Evolutionary conservation across 2,329 filamentous ascomycete species (phyloP).

Genomic region (Xylaria sp.): DNA sequence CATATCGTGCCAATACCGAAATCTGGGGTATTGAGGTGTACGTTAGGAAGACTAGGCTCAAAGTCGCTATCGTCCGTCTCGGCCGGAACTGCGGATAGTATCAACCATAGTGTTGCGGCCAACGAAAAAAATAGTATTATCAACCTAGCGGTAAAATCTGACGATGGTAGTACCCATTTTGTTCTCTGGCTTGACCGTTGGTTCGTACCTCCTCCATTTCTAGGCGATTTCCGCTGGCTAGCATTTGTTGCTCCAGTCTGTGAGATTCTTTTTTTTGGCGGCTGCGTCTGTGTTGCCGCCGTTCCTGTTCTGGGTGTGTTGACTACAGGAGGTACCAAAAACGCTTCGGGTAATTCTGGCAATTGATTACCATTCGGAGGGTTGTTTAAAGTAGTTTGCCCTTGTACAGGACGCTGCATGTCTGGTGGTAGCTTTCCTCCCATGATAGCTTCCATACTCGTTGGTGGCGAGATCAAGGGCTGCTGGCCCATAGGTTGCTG

Average conservation of each 20-base stretch:
- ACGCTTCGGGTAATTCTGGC: not conserved
- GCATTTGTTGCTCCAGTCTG: not conserved
- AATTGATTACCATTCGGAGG: slow-evolving; percentile 1
- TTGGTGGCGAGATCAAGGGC: too few relatives aligned
- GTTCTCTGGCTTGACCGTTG: not conserved
- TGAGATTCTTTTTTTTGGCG: not conserved
- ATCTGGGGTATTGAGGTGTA: not conserved
- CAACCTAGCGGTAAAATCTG: not conserved
- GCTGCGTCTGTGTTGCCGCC: not conserved
- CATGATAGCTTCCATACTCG: not conserved
- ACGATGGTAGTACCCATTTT: not conserved
- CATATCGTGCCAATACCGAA: slow-evolving; percentile 24
- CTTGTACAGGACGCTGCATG: not conserved
- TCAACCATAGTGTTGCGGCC: slow-evolving; percentile 7
- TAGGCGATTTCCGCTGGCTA: not conserved
- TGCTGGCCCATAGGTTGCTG: not conserved
- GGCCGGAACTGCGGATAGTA: slow-evolving; percentile 16
- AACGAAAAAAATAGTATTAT: slow-evolving; percentile 18
- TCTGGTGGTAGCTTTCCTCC: not conserved
- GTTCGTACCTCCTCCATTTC: not conserved
- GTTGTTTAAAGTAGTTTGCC: not conserved
- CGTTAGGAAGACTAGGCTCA: not conserved
- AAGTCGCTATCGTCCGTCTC: not conserved
- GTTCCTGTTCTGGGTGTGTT: not conserved
- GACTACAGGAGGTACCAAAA: not conserved